These are phyloP conservation scores for Plasmopara halstedii DNA, from an alignment of 352 stramenopile genomes.

Conservation along the genomic window DNA sequence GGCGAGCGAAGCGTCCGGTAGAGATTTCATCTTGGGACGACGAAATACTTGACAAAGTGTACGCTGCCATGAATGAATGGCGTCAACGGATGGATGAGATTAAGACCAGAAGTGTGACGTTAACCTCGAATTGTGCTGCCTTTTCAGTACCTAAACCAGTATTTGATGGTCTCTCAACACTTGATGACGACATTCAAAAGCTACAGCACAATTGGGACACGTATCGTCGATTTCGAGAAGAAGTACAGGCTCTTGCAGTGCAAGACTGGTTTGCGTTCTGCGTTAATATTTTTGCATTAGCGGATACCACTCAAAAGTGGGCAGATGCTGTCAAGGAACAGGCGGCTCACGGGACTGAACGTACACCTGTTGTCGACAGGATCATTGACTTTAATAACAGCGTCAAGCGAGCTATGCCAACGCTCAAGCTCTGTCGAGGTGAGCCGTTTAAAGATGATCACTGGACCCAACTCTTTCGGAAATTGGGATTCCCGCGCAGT, in stretches of 20 bases:
- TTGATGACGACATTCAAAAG: conserved; percentile 71
- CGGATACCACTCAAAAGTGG: conserved; percentile 90
- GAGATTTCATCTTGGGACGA: conserved; percentile 78
- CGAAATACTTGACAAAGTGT: conserved; percentile 63
- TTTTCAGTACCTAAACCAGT: conserved; percentile 82
- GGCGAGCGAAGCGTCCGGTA: conserved; percentile 79
- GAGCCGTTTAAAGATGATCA: conserved; percentile 96
- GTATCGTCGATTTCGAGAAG: conserved; percentile 82
- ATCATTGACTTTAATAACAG: conserved; percentile 70
- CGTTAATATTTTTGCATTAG: conserved; percentile 87
- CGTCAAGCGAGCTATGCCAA: conserved; percentile 86
- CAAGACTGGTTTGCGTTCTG: conserved; percentile 94
- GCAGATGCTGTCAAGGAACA: conserved; percentile 73
- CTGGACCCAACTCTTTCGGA: conserved; percentile 91
- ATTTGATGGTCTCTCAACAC: conserved; percentile 72
- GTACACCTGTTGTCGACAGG: conserved; percentile 61
- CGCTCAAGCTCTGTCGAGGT: conserved; percentile 90
- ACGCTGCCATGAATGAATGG: conserved; percentile 81
- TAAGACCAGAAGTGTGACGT: conserved; percentile 37
- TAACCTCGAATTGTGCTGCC: conserved; percentile 76
- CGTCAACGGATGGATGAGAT: conserved; percentile 73
- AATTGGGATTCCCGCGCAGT: conserved; percentile 80
- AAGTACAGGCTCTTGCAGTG: conserved; percentile 52
- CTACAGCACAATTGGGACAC: conserved; percentile 77
- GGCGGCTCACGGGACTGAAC: conserved; percentile 31